phyloP scores from a whole-genome alignment of 495 filamentous ascomycete genomes.

The Penicillium desertorum region DNA sequence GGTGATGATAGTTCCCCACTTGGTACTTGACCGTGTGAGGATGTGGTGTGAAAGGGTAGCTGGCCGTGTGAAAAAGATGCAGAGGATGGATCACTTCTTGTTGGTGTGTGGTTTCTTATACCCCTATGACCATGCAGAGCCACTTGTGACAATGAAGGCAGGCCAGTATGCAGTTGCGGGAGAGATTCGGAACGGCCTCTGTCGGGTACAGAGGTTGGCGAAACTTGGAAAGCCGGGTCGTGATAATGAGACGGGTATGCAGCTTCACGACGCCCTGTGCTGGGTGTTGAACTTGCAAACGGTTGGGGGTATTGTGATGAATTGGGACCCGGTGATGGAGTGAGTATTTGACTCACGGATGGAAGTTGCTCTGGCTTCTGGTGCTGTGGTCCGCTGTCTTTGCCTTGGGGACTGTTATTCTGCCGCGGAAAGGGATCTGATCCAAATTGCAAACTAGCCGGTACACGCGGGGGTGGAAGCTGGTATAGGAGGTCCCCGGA shows the following conservation, averaged over 20 bases:
- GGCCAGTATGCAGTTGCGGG: slow-evolving; percentile 23
- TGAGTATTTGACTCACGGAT: slow-evolving; percentile 50
- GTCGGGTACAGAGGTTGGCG: slow-evolving; percentile 23
- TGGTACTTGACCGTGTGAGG: slow-evolving; percentile 21
- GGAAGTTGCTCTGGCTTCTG: slow-evolving; percentile 41
- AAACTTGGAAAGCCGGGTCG: slow-evolving; percentile 21
- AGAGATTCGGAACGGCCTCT: slow-evolving; percentile 27
- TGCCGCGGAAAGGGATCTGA: slow-evolving; percentile 41
- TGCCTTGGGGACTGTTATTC: slow-evolving; percentile 29
- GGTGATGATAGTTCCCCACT: slow-evolving; percentile 24
- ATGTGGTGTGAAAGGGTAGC: slow-evolving; percentile 14
- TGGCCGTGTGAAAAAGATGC: slow-evolving; percentile 19
- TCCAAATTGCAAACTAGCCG: slow-evolving; percentile 44
- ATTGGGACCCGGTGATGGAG: slow-evolving; percentile 35
- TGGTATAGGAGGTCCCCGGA: slow-evolving; percentile 45
- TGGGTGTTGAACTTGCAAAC: slow-evolving; percentile 26
- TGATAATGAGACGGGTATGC: slow-evolving; percentile 26
- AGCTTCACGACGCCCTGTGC: slow-evolving; percentile 21
- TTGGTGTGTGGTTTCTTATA: slow-evolving; percentile 20
- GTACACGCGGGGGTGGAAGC: slow-evolving; percentile 50
- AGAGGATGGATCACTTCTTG: slow-evolving; percentile 26
- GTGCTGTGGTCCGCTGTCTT: slow-evolving; percentile 22
- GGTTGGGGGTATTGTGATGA: slow-evolving; percentile 33
- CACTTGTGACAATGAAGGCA: slow-evolving; percentile 41
- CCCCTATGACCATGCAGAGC: slow-evolving; percentile 25